These are phyloP conservation scores for Candida peoriensis DNA, from an alignment of 805 yeast species.

Conservation along the genomic window DNA sequence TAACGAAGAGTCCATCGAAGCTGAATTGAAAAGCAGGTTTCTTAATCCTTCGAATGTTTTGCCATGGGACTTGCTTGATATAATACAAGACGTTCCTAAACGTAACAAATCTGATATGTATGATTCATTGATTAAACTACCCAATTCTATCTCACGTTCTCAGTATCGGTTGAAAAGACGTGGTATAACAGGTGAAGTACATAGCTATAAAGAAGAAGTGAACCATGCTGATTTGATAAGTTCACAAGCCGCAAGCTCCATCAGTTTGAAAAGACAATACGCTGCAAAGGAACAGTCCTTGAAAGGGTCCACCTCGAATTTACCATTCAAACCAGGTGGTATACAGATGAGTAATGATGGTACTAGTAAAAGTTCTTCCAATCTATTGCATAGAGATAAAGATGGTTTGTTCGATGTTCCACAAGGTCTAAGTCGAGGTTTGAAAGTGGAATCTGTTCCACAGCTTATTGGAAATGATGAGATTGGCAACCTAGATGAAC, in stretches of 20 bases:
- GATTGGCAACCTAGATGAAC: slow-evolving; percentile 22
- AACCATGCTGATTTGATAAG: slow-evolving; percentile 38
- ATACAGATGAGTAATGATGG: slow-evolving; percentile 28
- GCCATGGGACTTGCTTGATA: slow-evolving; percentile 66
- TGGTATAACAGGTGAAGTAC: slow-evolving; percentile 73
- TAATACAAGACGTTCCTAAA: slow-evolving; percentile 55
- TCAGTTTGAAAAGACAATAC: slow-evolving; percentile 66
- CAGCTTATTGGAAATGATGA: slow-evolving; percentile 12
- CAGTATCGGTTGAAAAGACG: slow-evolving; percentile 60
- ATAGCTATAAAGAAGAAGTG: slow-evolving; percentile 56
- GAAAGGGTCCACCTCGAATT: slow-evolving; percentile 62
- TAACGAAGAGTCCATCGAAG: slow-evolving; percentile 5
- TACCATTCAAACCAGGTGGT: slow-evolving; percentile 96
- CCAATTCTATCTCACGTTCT: slow-evolving; percentile 60
- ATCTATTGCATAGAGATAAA: slow-evolving; percentile 54
- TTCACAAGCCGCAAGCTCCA: slow-evolving; percentile 61
- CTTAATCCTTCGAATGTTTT: slow-evolving; percentile 60
- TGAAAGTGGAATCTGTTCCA: slow-evolving; percentile 23
- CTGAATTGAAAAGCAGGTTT: slow-evolving; percentile 34
- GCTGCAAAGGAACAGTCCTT: slow-evolving; percentile 57
- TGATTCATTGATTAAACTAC: slow-evolving; percentile 43
- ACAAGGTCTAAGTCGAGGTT: slow-evolving; percentile 76
- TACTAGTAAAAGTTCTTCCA: slow-evolving; percentile 31
- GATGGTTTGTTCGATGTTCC: slow-evolving; percentile 80
- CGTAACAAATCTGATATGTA: slow-evolving; percentile 21